Base-by-base conservation (phyloP, 257 asterid species). In the Solanum ossicruentum region DNA sequence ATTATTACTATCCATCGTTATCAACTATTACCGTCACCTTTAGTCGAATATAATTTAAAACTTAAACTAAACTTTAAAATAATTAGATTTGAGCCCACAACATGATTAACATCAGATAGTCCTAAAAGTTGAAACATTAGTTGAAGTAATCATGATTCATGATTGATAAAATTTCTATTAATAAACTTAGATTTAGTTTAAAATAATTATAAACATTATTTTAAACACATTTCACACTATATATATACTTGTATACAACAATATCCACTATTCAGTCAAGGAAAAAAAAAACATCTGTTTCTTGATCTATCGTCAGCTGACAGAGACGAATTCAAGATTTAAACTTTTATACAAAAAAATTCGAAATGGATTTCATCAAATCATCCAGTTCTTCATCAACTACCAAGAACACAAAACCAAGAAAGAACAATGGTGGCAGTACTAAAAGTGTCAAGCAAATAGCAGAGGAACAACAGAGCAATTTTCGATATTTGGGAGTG, bases 401-500 rank as follows among this genome's bases (percentile, higher is more conserved):
- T 7, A 66, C 20, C 26, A 70, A 54, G 70, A 69, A 12, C 45
- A 78, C 65, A 28, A 78, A 78, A 28, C 49, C 16, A 52, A 83
- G 69, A 83, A 83, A 83, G 81, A 83, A 47, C 54, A 3, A 0
- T 60, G 41, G 47, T 8, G 12, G 12, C 0, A 18, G 61, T 51
- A 60, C 17, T 60, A 18, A 72, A 86, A 82, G 10, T 85, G 71
- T 51, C 89, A 83, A 41, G 88, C 84, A 47, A 70, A 82, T 47
- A 84, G 67, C 58, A 84, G 85, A 12, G 89, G 87, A 20, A 21
- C 91, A 10, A 49, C 89, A 1, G 36, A 28, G 66, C 72, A 63
- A 61, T 54, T 67, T 77, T 88, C 41, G 97, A 86, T 95, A 90
- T 65, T 93, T 95, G 1, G 98, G 98, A 1, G 98, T 95, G 1